Base-by-base conservation (phyloP, 495 filamentous ascomycete species). In the Friedmanniomyces endolithicus region DNA sequence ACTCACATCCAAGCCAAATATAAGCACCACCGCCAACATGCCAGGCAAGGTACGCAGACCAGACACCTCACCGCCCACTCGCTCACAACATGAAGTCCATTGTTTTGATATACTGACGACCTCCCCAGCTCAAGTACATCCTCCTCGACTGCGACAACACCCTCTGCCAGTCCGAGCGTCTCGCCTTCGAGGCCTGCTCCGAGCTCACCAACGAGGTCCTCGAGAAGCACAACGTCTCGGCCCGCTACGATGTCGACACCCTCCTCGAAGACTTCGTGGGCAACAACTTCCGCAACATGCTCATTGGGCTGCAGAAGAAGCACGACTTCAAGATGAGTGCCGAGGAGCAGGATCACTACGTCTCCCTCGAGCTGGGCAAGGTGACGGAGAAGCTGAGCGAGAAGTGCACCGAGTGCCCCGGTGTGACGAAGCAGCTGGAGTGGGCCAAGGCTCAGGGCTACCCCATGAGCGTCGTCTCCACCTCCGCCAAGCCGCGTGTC, bases 71-170 rank as follows among this genome's bases (percentile, higher is more conserved):
- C 22, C 45, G 45, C 45, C 16, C 45, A 22, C 11, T 7, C 45
- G 4, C 27, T 31, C 27, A 48, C 45, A 6, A 31, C 2, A 14
- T 14, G 37, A 41, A 41, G n/a, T n/a, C n/a, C n/a, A n/a, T n/a
- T n/a, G n/a, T 14, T 16, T 41, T 6, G 3, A 41, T 14, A n/a
- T 16, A 41, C 37, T 41, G 37, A 41, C 37, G 14, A 19, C 12
- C 4, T 6, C 3, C 16, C 6, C 50, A 61, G 55, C 20, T 53
- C 53, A 61, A 82, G 34, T 77, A 86, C 66, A 74, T 96, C 71
- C 86, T 96, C 70, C 83, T 95, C 72, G 90, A 96, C 74, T 96
- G 90, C 75, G 90, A 96, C 81, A 96, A 96, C 77, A 96, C 90
- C 51, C 87, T 96, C 64, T 87, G 89, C 72, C 82, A 94, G 64